A percentile compares a stretch with the other conserved stretches of the same genome.
These are phyloP conservation scores for Cajanus cajan DNA, from an alignment of 306 rosid species.

Conservation along the genomic window DNA sequence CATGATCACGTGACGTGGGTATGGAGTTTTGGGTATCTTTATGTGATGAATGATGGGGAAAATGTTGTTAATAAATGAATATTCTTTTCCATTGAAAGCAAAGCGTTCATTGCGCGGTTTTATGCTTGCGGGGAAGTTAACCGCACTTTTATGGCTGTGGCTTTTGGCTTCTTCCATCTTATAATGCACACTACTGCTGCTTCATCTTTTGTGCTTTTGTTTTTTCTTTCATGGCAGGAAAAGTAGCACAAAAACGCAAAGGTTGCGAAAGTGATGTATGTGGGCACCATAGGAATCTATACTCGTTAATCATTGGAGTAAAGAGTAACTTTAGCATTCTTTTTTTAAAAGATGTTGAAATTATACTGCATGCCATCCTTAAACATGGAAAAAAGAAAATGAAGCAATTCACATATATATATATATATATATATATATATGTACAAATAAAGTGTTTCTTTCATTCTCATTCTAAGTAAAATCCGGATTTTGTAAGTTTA, in stretches of 20 bases:
- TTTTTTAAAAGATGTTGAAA: neutral
- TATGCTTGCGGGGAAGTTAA: constrained; percentile 55
- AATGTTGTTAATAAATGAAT: neutral
- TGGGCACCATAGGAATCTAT: neutral
- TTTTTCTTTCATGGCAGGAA: constrained; percentile 27
- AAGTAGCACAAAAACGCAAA: neutral
- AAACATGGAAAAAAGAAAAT: neutral
- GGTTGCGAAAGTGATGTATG: constrained; percentile 17
- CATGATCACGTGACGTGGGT: constrained; percentile 26
- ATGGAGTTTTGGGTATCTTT: constrained; percentile 12
- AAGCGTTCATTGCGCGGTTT: constrained; percentile 39
- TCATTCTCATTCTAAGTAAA: neutral
- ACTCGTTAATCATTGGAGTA: neutral
- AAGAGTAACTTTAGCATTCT: neutral
- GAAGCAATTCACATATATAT: neutral
- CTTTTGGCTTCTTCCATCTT: constrained; percentile 24
- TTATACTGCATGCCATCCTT: neutral
- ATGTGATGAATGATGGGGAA: constrained; percentile 6
- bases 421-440: neutral
- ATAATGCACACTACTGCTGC: neutral
- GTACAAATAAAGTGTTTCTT: neutral
- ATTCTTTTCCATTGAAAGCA: constrained; percentile 54
- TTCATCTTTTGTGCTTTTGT: constrained; percentile 1
- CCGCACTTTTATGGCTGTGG: constrained; percentile 32
- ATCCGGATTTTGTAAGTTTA: neutral